Evolutionary conservation across 2,329 filamentous ascomycete genomes (phyloP), one percentile per base, ranked within the genome.

Genomic region (Alternaria gaisen): DNA sequence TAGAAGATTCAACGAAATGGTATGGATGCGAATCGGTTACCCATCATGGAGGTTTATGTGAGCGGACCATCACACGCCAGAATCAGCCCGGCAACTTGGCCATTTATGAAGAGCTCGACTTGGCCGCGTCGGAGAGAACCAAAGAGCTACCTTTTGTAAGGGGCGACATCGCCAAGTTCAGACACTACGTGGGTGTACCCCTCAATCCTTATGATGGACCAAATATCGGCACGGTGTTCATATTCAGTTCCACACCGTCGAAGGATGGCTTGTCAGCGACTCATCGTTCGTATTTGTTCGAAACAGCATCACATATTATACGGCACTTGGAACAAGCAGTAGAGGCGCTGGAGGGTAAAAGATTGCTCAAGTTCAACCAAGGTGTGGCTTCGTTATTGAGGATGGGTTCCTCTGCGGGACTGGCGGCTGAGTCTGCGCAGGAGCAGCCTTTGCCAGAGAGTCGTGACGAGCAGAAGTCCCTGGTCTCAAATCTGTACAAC

Each of bases 21-120:
- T 60, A 60, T 56, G 57, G 57, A 26, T 60, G 57, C 24, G 57
- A 60, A 24, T 60, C 57, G 11, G 57, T 60, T 20, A 56, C 53
- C 18, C 57, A 60, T 22, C 57, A 60, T 40, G 57, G 57, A 5
- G 57, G 57, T 18, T 26, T 60, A 20, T 60, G 57, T 47, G 57
- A 60, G 34, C 57, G 57, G n/a, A 60, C 57, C 24, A 60, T 60
- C 22, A 60, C 57, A 14, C 34, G 34, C 34, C 53, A 24, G 18
- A 60, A 60, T 30, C 30, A 43, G 26, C 57, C 57, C 16, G 57
- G 53, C 16, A 56, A 38, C 40, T 52, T 60, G 57, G 53, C 57
- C 32, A 20, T 60, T 24, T 60, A 60, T 14, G 57, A 60, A 40
- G 57, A 60, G 24, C 46, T 56, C 14, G 53, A 60, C 40, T 51